phyloP scores from a whole-genome alignment of 2,329 filamentous ascomycete species.

The Chaetothyriales sp. region DNA sequence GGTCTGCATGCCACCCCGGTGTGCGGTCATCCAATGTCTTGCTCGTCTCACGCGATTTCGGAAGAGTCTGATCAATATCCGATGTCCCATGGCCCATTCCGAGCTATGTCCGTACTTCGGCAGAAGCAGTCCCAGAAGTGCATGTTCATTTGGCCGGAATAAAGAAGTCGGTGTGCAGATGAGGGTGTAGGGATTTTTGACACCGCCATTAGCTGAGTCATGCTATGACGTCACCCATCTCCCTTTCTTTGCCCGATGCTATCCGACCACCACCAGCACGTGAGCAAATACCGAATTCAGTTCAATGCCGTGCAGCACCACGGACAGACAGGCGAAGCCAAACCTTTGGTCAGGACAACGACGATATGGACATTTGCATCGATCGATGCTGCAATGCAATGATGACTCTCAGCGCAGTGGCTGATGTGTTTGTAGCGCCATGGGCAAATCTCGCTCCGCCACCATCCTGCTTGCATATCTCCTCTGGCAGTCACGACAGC shows the following conservation, averaged over 20 bases:
- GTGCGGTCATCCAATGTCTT: background rate
- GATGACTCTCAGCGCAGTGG: background rate
- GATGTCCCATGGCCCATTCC: no score
- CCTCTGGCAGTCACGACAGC: slow-evolving; percentile 38
- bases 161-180: background rate
- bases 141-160: no score
- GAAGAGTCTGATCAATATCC: background rate
- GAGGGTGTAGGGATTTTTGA: background rate
- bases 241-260: background rate
- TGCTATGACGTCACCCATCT: background rate
- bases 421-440: slow-evolving; percentile 50
- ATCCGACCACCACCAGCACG: background rate
- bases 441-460: slow-evolving; percentile 90
- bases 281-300: background rate
- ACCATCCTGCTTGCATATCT: slow-evolving; percentile 74
- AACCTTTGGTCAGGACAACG: no score
- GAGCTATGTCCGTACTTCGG: no score
- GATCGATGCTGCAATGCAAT: background rate
- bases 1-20: background rate
- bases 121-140: no score
- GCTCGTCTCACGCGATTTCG: background rate
- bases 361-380: background rate
- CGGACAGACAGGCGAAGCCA: background rate
- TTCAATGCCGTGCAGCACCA: background rate
- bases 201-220: background rate